Evolutionary conservation across 169 alveolate genomes (phyloP).

Genomic region (Amoebophrya sp.): DNA sequence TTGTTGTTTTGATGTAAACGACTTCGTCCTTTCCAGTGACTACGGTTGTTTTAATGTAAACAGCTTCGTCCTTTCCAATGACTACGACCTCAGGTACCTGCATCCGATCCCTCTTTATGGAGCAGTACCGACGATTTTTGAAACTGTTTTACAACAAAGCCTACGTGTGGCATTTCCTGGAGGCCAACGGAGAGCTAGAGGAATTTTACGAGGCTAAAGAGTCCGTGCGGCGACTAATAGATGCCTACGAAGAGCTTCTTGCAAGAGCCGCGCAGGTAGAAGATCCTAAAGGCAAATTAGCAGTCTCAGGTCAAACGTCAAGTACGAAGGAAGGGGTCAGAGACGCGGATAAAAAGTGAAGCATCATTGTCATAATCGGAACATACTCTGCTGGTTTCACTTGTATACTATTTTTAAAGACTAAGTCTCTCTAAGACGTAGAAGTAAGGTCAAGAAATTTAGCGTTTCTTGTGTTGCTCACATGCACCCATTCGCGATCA

Average conservation of each 20-base stretch:
- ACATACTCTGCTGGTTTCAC: too few species aligned
- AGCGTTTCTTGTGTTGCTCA: too few species aligned
- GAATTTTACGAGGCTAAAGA: slow-evolving; percentile 35
- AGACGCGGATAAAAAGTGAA: too few species aligned
- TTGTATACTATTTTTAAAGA: too few species aligned
- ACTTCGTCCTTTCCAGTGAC: too few species aligned
- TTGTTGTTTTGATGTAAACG: not conserved
- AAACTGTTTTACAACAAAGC: slow-evolving; percentile 25
- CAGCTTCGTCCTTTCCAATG: too few species aligned
- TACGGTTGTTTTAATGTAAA: not conserved
- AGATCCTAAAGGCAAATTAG: not conserved
- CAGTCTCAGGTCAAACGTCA: not conserved
- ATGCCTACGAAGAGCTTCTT: not conserved
- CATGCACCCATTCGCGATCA: too few species aligned
- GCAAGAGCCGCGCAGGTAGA: not conserved
- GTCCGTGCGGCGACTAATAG: not conserved
- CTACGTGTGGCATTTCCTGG: slow-evolving; percentile 36
- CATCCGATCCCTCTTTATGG: slow-evolving; percentile 14
- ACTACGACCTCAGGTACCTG: not conserved
- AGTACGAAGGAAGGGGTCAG: too few species aligned
- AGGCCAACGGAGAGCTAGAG: slow-evolving; percentile 36
- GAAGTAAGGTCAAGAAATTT: too few species aligned
- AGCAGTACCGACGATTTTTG: slow-evolving; percentile 26
- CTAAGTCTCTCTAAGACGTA: too few species aligned
- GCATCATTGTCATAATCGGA: too few species aligned